A percentile compares a stretch with the other conserved stretches of the same genome.
phyloP scores from a whole-genome alignment of 768 basidiomycete species.

The Panellus pusillus region DNA sequence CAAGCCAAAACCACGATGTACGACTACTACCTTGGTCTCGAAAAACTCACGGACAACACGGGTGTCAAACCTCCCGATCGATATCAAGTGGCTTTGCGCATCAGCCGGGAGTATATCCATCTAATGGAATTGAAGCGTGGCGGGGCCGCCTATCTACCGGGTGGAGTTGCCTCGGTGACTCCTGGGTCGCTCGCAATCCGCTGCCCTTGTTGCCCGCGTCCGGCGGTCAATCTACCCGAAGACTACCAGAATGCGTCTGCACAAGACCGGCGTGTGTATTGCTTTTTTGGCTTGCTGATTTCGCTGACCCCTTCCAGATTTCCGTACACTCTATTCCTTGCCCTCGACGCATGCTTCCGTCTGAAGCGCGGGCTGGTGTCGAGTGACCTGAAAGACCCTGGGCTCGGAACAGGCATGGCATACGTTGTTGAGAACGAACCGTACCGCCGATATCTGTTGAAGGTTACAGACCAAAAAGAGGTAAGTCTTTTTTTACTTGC shows the following conservation, averaged over 20 bases:
- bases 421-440: no score
- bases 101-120: constrained; percentile 24
- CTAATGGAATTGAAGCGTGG: constrained; percentile 28
- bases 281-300: no score
- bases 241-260: constrained; percentile 27
- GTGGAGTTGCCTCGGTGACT: constrained; percentile 21
- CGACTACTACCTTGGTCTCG: constrained; percentile 1
- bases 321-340: constrained; percentile 25
- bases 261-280: no score
- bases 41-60: neutral
- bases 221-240: constrained; percentile 28
- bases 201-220: constrained; percentile 38
- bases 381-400: neutral
- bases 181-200: constrained; percentile 28
- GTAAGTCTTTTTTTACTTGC: constrained; percentile 20
- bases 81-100: constrained; percentile 9
- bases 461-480: constrained; percentile 8
- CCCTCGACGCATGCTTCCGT: no score
- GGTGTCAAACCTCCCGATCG: constrained; percentile 7
- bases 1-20: constrained; percentile 3
- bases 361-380: constrained; percentile 16
- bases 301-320: constrained; percentile 24
- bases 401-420: no score
- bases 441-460: constrained; percentile 19
- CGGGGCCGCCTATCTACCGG: constrained; percentile 28